phyloP scores from a whole-genome alignment of 2,329 filamentous ascomycete genomes.

The Neopestalotiopsis sp. region DNA sequence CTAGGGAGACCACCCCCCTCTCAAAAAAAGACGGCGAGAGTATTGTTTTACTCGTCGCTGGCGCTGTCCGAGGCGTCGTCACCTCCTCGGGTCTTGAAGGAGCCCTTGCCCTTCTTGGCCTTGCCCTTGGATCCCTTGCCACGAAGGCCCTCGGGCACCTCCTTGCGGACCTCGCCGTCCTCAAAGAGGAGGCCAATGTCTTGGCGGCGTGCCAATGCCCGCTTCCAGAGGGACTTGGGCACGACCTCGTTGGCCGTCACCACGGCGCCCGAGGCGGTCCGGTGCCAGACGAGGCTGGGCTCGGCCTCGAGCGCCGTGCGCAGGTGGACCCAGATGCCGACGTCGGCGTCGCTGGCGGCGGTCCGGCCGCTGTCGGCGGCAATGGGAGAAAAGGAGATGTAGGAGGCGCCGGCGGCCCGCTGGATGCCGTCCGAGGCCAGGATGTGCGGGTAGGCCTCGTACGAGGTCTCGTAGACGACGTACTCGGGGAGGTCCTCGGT shows the following conservation, averaged over 20 bases:
- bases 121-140: constrained; percentile 48
- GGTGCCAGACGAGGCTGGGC: constrained; percentile 41
- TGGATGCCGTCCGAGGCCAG: constrained; percentile 45
- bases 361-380: constrained; percentile 29
- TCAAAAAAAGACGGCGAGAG: background rate
- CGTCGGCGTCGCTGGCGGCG: constrained; percentile 41
- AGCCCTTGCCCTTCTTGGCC: constrained; percentile 45
- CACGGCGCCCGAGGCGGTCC: constrained; percentile 41
- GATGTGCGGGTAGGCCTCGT: constrained; percentile 49
- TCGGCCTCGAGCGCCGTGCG: constrained; percentile 37
- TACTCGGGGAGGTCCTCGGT: constrained; percentile 44
- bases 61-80: constrained; percentile 38
- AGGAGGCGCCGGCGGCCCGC: constrained; percentile 43
- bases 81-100: constrained; percentile 32
- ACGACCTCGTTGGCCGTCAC: constrained; percentile 39
- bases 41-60: constrained; percentile 28
- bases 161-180: constrained; percentile 47
- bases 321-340: constrained; percentile 48
- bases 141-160: constrained; percentile 45
- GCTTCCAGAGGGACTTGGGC: constrained; percentile 44
- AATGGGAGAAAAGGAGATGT: constrained; percentile 38
- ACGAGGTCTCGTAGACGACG: constrained; percentile 50
- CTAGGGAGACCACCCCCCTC: constrained; percentile 7
- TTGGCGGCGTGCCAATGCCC: constrained; percentile 44
- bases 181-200: constrained; percentile 49